A percentile compares a stretch with the other conserved stretches of the same genome.
phyloP scores from a whole-genome alignment of 2,329 filamentous ascomycete species.

The Ophidiomyces ophidiicola region DNA sequence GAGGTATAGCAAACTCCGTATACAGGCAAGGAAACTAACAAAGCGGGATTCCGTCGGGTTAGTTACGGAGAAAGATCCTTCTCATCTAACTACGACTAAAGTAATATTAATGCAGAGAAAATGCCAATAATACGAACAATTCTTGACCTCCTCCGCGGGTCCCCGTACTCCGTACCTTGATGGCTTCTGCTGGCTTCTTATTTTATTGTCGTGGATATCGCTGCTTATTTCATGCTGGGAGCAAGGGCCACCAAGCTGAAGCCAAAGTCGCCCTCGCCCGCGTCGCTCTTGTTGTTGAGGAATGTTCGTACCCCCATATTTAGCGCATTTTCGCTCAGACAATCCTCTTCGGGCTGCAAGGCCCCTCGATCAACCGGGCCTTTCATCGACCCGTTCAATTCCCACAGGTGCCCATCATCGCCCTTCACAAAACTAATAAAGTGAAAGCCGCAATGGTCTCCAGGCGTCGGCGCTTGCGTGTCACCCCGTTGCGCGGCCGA shows the following conservation, averaged over 20 bases:
- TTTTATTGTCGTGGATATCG: background rate
- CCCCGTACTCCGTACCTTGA: conserved; percentile 1
- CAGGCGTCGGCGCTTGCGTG: conserved; percentile 17
- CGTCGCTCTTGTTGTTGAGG: conserved; percentile 13
- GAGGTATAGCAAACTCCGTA: no score
- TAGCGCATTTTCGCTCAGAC: conserved; percentile 22
- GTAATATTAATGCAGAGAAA: no score
- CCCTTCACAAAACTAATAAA: conserved; percentile 28
- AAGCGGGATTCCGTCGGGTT: no score
- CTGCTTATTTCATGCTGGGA: conserved; percentile 9
- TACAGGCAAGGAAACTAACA: no score
- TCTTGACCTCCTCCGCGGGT: background rate
- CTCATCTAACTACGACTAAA: no score
- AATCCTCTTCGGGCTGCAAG: conserved; percentile 23
- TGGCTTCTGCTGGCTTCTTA: background rate
- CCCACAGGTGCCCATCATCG: conserved; percentile 24
- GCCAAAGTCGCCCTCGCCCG: conserved; percentile 9
- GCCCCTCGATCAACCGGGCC: conserved; percentile 23
- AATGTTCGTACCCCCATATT: conserved; percentile 20
- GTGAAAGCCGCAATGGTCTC: conserved; percentile 17
- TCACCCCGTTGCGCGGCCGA: conserved; percentile 19
- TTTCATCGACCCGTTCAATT: conserved; percentile 25
- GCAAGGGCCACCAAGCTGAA: conserved; percentile 15
- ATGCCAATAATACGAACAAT: no score
- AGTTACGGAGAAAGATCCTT: no score